phyloP scores from a whole-genome alignment of 1,139 yeast species.

The Candida freyschussii region DNA sequence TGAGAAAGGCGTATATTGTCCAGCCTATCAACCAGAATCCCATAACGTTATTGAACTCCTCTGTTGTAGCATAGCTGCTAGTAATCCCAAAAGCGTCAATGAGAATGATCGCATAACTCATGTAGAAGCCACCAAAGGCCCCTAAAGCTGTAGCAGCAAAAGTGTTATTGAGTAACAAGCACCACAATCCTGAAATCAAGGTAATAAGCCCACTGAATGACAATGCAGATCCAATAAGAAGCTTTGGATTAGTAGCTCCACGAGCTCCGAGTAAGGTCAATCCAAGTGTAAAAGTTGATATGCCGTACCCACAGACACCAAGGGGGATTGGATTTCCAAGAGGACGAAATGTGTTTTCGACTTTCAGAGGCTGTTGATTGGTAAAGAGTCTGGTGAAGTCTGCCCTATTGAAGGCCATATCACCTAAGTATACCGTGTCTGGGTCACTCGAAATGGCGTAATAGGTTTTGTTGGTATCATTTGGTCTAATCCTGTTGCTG shows the following conservation, averaged over 20 bases:
- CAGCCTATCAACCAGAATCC: slow-evolving; percentile 65
- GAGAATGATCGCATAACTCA: slow-evolving; percentile 55
- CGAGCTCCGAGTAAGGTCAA: slow-evolving; percentile 48
- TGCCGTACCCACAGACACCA: slow-evolving; percentile 54
- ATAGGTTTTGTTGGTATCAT: slow-evolving; percentile 7
- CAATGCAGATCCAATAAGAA: slow-evolving; percentile 45
- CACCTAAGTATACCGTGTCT: slow-evolving; percentile 11
- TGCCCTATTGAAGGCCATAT: slow-evolving; percentile 10
- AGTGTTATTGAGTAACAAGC: slow-evolving; percentile 59
- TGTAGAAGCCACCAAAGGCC: slow-evolving; percentile 76
- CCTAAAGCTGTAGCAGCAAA: slow-evolving; percentile 62
- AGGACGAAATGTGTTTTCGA: slow-evolving; percentile 18
- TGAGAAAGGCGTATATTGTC: slow-evolving; percentile 56
- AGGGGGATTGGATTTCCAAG: slow-evolving; percentile 59
- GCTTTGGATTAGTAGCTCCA: slow-evolving; percentile 44
- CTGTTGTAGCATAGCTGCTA: slow-evolving; percentile 43
- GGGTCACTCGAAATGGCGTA: slow-evolving; percentile 8
- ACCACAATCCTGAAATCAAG: slow-evolving; percentile 62
- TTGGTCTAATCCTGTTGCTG: slow-evolving; percentile 6
- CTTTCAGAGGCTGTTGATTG: not conserved
- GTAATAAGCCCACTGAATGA: slow-evolving; percentile 64
- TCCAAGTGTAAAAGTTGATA: slow-evolving; percentile 40
- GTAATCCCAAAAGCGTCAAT: slow-evolving; percentile 51
- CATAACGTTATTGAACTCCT: slow-evolving; percentile 45
- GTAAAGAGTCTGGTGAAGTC: slow-evolving; percentile 7